phyloP scores from a whole-genome alignment of 306 rosid genomes.

The Albizia julibrissin region DNA sequence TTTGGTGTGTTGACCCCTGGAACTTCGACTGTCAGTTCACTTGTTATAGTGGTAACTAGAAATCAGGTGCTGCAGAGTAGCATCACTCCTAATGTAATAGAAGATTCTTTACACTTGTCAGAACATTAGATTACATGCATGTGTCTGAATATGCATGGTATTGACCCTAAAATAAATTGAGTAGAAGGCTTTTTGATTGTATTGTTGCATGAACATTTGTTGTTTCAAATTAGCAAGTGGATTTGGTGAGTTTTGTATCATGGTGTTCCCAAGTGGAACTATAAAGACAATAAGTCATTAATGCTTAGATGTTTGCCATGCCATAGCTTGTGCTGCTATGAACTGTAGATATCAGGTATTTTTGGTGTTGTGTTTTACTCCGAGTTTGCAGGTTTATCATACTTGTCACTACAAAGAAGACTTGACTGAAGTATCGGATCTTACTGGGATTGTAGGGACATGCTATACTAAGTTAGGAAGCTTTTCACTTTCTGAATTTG shows the following conservation, averaged over 20 bases:
- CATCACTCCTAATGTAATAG: slow-evolving; percentile 34
- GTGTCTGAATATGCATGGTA: slow-evolving; percentile 37
- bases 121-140: slow-evolving; percentile 38
- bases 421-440: not conserved
- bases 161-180: slow-evolving; percentile 42
- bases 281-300: not conserved
- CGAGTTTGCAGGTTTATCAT: slow-evolving; percentile 20
- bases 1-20: slow-evolving; percentile 59
- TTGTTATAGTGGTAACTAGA: slow-evolving; percentile 48
- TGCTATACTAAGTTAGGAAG: not conserved
- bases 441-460: not conserved
- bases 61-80: slow-evolving; percentile 42
- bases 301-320: not conserved
- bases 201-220: slow-evolving; percentile 22
- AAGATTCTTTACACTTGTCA: slow-evolving; percentile 34
- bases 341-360: not conserved
- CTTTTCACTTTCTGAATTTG: not conserved
- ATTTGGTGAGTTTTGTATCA: not conserved
- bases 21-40: slow-evolving; percentile 36
- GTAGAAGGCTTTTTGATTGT: slow-evolving; percentile 34
- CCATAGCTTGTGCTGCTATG: not conserved
- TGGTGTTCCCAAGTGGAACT: slow-evolving; percentile 13
- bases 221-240: slow-evolving; percentile 17
- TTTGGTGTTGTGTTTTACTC: not conserved
- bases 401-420: not conserved